Base-by-base conservation (phyloP, 1,139 yeast genomes). In the Arxiozyma slooffiae region DNA sequence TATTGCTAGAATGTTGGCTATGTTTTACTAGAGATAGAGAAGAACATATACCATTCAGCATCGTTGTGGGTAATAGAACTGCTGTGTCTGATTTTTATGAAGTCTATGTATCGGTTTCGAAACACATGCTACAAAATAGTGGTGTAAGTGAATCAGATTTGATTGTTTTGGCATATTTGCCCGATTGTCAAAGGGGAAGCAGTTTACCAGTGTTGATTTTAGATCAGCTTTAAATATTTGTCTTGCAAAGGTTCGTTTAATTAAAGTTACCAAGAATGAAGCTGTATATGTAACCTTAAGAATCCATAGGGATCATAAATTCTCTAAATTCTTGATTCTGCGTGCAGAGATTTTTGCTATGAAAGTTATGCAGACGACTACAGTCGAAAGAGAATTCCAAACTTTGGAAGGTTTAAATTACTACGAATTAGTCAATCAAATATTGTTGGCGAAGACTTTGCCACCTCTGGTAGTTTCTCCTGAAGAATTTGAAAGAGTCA, bases 1-100 rank as follows among this genome's bases (percentile, higher is more conserved):
- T 94, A 46, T 71, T 90, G 69, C 70, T 90, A 45, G 98, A 94
- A 70, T 86, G 96, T 56, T 94, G 97, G 97, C 96, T 94, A 38
- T 83, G 81, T 55, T 76, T 87, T 3, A 80, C 92, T 0, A 82
- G 85, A 58, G 79, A 78, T 49, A 79, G 87, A 22, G 75, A 76
- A 1, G 79, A 78, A 30, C 82, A 80, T 53, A 68, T 63, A 7
- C 90, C 96, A 0, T 84, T 92, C 63, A 77, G 78, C 41, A 62
- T 90, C 7, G 71, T 78, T 7, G 71, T 89, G 40, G 97, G 96
- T 14, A 85, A 88, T 44, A 77, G 96, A 59, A 78, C 88, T 3
- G 81, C 87, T 1, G 85, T 87, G 23, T 96, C 90, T 60, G 85
- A 86, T 4, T 92, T 90, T 61, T 86, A 84, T 61, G 98, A 92